Evolutionary conservation across 345 rosid genomes (phyloP).

Genomic region (Citrus trifoliata): DNA sequence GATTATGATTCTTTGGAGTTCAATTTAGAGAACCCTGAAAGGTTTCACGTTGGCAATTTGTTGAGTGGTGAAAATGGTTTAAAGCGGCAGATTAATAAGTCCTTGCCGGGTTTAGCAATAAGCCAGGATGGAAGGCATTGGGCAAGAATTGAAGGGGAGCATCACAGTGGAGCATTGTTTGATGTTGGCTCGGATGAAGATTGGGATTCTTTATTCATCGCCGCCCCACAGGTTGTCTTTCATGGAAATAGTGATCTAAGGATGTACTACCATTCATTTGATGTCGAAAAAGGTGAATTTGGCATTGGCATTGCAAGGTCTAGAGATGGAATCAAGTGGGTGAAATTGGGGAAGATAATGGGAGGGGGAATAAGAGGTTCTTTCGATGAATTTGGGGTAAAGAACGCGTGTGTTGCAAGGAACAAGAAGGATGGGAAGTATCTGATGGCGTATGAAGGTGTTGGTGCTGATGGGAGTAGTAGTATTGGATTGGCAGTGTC

Average conservation of each 20-base stretch:
- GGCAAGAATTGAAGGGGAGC: constrained; percentile 93
- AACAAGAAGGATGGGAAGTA: constrained; percentile 58
- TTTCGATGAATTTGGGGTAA: constrained; percentile 59
- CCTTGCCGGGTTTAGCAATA: constrained; percentile 73
- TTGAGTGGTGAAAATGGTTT: constrained; percentile 13
- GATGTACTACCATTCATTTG: constrained; percentile 90
- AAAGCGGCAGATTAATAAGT: constrained; percentile 28
- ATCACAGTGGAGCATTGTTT: constrained; percentile 75
- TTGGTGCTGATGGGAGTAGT: constrained; percentile 37
- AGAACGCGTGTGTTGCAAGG: constrained; percentile 54
- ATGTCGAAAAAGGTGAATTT: constrained; percentile 37
- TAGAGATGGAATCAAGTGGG: constrained; percentile 81
- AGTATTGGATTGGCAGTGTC: constrained; percentile 69
- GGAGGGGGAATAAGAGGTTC: constrained; percentile 43
- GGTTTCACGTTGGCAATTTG: constrained; percentile 21
- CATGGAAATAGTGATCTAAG: constrained; percentile 65
- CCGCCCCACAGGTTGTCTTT: constrained; percentile 69
- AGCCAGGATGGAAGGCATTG: constrained; percentile 89
- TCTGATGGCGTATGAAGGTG: constrained; percentile 74
- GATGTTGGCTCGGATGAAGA: constrained; percentile 69
- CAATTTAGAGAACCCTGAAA: constrained; percentile 47
- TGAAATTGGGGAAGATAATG: constrained; percentile 64
- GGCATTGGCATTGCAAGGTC: constrained; percentile 76
- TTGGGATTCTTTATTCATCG: constrained; percentile 76
- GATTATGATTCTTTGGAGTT: constrained; percentile 21